Conservation (phyloP, 345 rosid genomes). For the Heritiera fomes region DNA sequence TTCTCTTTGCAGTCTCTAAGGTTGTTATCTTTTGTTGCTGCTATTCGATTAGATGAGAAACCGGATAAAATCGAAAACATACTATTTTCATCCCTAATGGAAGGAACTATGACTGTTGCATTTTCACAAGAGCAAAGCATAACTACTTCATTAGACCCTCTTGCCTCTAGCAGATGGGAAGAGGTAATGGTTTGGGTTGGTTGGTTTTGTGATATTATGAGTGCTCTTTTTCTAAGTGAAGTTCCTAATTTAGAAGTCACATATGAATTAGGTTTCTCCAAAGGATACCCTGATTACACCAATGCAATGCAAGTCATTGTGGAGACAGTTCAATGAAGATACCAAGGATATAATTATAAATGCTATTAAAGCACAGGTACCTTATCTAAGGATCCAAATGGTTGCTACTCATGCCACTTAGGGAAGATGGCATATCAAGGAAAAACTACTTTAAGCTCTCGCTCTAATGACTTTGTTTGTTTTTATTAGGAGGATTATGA, state of each 20-base stretch:
- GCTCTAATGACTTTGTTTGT: slow-evolving; percentile 8
- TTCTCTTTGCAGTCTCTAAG: slow-evolving; percentile 50
- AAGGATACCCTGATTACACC: slow-evolving; percentile 64
- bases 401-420: not conserved
- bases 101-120: slow-evolving; percentile 41
- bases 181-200: slow-evolving; percentile 42
- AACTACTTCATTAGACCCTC: slow-evolving; percentile 48
- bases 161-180: slow-evolving; percentile 72
- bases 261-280: slow-evolving; percentile 48
- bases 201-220: not conserved
- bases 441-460: not conserved
- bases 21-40: slow-evolving; percentile 60
- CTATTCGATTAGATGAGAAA: slow-evolving; percentile 69
- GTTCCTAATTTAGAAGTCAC: slow-evolving; percentile 20
- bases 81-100: slow-evolving; percentile 60
- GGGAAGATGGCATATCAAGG: not conserved
- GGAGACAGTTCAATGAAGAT: slow-evolving; percentile 82
- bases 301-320: slow-evolving; percentile 70
- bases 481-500: slow-evolving; percentile 62
- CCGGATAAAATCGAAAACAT: slow-evolving; percentile 55
- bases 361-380: slow-evolving; percentile 75
- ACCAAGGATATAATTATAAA: slow-evolving; percentile 70
- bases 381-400: not conserved
- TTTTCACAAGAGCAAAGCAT: slow-evolving; percentile 49
- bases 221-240: not conserved